These are phyloP conservation scores for Lentinula sp. DNA, from an alignment of 768 basidiomycete species.

Conservation along the genomic window DNA sequence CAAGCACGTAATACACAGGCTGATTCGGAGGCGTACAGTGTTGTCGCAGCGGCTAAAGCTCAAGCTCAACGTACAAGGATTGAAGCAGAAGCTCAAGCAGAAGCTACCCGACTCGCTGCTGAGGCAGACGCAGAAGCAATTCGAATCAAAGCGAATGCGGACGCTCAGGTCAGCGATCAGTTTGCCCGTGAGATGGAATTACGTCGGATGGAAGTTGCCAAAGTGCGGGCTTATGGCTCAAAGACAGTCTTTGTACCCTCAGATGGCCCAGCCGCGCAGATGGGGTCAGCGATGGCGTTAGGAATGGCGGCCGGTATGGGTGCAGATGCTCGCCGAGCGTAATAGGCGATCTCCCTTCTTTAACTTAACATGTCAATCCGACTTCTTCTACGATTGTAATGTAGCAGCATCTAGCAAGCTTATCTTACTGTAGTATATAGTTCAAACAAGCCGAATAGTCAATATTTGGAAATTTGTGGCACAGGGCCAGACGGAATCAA, in stretches of 20 bases:
- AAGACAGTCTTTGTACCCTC: conserved; percentile 68
- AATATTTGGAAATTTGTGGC: not conserved
- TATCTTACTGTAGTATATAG: not conserved
- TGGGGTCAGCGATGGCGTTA: conserved; percentile 55
- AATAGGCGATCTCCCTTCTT: not conserved
- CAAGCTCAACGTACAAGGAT: conserved; percentile 52
- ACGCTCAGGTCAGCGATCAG: conserved; percentile 50
- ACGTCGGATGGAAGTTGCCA: conserved; percentile 56
- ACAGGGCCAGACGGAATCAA: not conserved
- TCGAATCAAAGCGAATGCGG: conserved; percentile 58
- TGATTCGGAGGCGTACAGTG: conserved; percentile 69
- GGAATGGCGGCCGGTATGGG: conserved; percentile 73
- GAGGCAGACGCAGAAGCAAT: conserved; percentile 49
- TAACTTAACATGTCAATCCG: not conserved
- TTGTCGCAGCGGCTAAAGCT: conserved; percentile 71
- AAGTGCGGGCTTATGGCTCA: conserved; percentile 60
- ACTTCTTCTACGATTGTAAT: not conserved
- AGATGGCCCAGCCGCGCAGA: conserved; percentile 49
- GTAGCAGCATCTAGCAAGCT: not conserved
- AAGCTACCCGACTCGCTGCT: conserved; percentile 28
- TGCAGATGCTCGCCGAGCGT: conserved; percentile 18
- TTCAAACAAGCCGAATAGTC: not conserved
- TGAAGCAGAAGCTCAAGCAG: conserved; percentile 72
- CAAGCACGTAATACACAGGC: conserved; percentile 62
- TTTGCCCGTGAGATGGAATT: conserved; percentile 78